Percentiles rank a stretch among this genome's conserved stretches.
phyloP scores from a whole-genome alignment of 257 asterid genomes.

The Apocynum venetum region DNA sequence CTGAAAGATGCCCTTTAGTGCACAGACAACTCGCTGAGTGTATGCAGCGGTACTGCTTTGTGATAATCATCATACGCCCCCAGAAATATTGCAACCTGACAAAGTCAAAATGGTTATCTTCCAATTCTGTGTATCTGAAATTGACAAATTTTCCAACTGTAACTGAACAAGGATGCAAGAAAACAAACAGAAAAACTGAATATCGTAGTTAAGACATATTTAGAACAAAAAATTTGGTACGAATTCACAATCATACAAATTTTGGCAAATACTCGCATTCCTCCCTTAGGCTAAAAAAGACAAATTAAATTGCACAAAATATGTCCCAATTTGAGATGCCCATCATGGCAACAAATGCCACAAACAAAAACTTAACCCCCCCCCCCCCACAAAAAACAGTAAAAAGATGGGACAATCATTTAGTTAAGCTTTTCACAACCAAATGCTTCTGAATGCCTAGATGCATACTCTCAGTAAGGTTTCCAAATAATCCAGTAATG shows the following conservation, averaged over 20 bases:
- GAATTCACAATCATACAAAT: background rate
- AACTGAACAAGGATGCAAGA: background rate
- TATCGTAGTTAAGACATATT: background rate
- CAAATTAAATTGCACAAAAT: background rate
- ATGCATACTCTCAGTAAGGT: background rate
- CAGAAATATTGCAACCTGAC: constrained; percentile 20
- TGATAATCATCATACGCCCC: constrained; percentile 50
- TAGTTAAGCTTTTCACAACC: background rate
- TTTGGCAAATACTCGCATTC: background rate
- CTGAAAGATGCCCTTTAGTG: constrained; percentile 79
- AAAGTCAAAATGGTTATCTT: background rate
- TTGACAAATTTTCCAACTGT: background rate
- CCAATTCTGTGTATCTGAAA: background rate
- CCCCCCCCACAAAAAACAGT: no score
- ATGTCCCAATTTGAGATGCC: background rate
- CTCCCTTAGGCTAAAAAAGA: background rate
- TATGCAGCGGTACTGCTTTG: constrained; percentile 83
- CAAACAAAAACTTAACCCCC: background rate
- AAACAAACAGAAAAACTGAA: background rate
- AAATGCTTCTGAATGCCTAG: background rate
- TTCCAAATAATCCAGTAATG: background rate
- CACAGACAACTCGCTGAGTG: constrained; percentile 82
- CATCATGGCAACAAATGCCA: background rate
- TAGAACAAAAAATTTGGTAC: background rate
- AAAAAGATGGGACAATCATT: background rate